phyloP scores from a whole-genome alignment of 176 grass and related monocot species.

The Hordeum vulgare region DNA sequence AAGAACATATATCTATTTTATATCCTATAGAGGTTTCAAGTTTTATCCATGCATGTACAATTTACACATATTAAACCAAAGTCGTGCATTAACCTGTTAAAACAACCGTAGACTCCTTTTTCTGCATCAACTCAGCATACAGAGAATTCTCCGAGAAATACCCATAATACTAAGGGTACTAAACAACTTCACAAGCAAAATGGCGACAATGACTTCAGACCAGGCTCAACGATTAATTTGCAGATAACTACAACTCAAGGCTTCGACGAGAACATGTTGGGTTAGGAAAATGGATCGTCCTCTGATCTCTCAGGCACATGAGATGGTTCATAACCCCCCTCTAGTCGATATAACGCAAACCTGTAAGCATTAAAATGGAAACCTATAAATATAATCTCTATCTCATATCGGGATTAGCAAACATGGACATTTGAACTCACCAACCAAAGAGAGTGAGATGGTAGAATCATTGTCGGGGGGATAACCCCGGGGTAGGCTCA shows the following conservation, averaged over 20 bases:
- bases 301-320: conserved; percentile 62
- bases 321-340: conserved; percentile 18
- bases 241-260: conserved; percentile 17
- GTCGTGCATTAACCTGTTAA: not conserved
- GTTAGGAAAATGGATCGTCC: conserved; percentile 78
- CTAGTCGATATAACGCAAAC: too few relatives aligned
- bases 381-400: too few relatives aligned
- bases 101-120: not conserved
- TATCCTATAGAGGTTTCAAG: not conserved
- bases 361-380: too few relatives aligned
- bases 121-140: conserved; percentile 32
- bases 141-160: conserved; percentile 4
- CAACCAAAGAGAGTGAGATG: too few relatives aligned
- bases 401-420: too few relatives aligned
- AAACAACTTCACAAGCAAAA: not conserved
- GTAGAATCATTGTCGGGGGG: too few relatives aligned
- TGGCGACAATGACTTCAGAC: not conserved
- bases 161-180: not conserved
- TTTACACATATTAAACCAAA: conserved; percentile 25
- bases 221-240: conserved; percentile 3
- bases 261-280: conserved; percentile 71
- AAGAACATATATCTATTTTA: not conserved
- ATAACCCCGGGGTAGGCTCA: too few relatives aligned
- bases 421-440: too few relatives aligned
- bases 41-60: conserved; percentile 25